These are phyloP conservation scores for Oxyria digyna DNA, from an alignment of 148 eudicot genomes.

Conservation along the genomic window DNA sequence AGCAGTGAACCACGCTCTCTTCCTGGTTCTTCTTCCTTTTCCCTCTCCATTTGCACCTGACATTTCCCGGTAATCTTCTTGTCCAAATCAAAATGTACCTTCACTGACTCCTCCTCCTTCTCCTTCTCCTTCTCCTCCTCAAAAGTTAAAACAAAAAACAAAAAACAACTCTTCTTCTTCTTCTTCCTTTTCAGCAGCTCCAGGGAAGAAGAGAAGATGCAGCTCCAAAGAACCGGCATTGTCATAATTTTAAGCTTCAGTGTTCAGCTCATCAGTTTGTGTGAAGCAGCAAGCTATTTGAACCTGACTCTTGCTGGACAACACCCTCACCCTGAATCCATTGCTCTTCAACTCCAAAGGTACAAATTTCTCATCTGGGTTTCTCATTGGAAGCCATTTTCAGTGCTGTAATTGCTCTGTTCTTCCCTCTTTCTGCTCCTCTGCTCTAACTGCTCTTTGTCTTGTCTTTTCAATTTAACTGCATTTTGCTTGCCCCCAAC, in stretches of 20 bases:
- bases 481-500: not conserved
- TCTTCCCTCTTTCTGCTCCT: not conserved
- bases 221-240: conserved; percentile 49
- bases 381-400: not conserved
- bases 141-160: not conserved
- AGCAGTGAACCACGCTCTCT: too few species aligned
- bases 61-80: not conserved
- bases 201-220: conserved; percentile 6
- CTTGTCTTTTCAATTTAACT: not conserved
- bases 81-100: not conserved
- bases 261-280: not conserved
- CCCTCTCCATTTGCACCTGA: not conserved
- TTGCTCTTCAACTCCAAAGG: conserved; percentile 66
- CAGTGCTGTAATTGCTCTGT: not conserved
- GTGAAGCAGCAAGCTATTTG: conserved; percentile 18
- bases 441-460: not conserved
- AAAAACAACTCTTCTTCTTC: not conserved
- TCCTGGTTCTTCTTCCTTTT: not conserved
- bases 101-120: not conserved
- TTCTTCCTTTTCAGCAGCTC: not conserved
- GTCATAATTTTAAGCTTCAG: conserved; percentile 20
- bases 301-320: conserved; percentile 70
- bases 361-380: conserved; percentile 13
- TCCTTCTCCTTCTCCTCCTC: too few species aligned
- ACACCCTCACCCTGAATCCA: conserved; percentile 80